phyloP scores from a whole-genome alignment of 1,139 yeast genomes.

The Entelexis paramagnoliae region DNA sequence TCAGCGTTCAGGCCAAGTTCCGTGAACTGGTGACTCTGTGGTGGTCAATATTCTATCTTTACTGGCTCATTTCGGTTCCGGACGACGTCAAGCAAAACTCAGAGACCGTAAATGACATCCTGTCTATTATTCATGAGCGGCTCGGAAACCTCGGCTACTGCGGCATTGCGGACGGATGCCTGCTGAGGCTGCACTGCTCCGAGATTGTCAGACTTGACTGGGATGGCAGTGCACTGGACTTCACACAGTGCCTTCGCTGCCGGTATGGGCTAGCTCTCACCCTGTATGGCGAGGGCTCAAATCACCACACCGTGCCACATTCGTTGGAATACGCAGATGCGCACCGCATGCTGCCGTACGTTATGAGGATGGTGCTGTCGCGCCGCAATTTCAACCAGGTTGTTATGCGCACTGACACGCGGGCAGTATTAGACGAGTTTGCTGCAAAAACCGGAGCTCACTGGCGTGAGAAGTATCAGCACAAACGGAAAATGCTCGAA shows the following conservation, averaged over 20 bases:
- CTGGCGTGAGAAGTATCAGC: background rate
- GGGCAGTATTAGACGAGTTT: conserved; percentile 59
- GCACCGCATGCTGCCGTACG: conserved; percentile 45
- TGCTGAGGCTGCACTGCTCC: conserved; percentile 51
- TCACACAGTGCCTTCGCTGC: conserved; percentile 69
- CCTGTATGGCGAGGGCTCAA: conserved; percentile 27
- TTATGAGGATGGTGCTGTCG: conserved; percentile 52
- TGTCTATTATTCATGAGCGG: conserved; percentile 58
- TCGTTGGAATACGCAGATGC: conserved; percentile 45
- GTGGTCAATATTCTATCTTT: conserved; percentile 33
- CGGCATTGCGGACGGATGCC: conserved; percentile 50
- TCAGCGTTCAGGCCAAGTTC: conserved; percentile 32
- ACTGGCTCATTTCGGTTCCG: conserved; percentile 27
- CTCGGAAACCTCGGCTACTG: conserved; percentile 64
- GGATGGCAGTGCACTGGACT: conserved; percentile 43
- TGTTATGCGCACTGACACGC: conserved; percentile 51
- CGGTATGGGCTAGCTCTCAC: conserved; percentile 59
- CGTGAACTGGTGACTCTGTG: conserved; percentile 45
- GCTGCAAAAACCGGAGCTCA: conserved; percentile 28
- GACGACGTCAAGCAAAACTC: conserved; percentile 10
- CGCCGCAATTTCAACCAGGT: conserved; percentile 49
- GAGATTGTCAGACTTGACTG: conserved; percentile 41
- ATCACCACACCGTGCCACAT: conserved; percentile 49
- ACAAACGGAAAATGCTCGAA: conserved; percentile 29
- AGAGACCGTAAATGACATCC: conserved; percentile 36